Percentiles rank a stretch among this genome's conserved stretches.
Conservation (phyloP, 768 basidiomycete species). For the Auriscalpium microsporum region DNA sequence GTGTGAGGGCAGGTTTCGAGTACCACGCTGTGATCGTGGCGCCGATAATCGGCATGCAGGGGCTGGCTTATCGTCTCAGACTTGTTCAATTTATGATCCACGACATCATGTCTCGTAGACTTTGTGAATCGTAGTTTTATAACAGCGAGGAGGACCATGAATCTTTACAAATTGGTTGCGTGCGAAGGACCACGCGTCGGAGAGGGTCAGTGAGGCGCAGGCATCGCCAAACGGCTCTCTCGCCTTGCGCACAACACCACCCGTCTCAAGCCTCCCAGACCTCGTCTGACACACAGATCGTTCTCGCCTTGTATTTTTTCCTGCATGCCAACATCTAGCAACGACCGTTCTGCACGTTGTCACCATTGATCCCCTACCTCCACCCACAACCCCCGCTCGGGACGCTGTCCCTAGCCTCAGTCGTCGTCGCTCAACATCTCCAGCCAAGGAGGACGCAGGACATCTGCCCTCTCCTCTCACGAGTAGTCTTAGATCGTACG, state of each 20-base stretch:
- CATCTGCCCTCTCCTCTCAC: not conserved
- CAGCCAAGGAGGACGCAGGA: not conserved
- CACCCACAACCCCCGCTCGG: constrained; percentile 17
- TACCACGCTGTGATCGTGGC: too few species aligned
- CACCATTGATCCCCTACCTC: constrained; percentile 18
- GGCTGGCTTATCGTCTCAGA: too few species aligned
- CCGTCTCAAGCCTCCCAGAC: not conserved
- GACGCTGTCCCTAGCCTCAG: constrained; percentile 14
- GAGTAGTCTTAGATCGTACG: constrained; percentile 1
- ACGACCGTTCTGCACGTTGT: constrained; percentile 14
- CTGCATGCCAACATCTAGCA: constrained; percentile 13
- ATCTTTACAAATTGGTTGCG: not conserved
- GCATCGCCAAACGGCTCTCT: not conserved
- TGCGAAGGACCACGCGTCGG: constrained; percentile 14
- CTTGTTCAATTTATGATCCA: too few species aligned
- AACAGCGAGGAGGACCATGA: not conserved
- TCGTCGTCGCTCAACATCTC: constrained; percentile 6
- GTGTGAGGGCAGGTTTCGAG: too few species aligned
- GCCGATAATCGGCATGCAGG: too few species aligned
- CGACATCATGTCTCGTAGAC: too few species aligned
- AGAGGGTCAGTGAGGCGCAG: not conserved
- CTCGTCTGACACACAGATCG: constrained; percentile 11
- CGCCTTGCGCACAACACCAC: constrained; percentile 4
- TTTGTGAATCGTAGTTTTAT: too few species aligned
- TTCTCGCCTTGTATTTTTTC: constrained; percentile 9